Conservation (phyloP, 129 eudicot species). For the Mikania micrantha region DNA sequence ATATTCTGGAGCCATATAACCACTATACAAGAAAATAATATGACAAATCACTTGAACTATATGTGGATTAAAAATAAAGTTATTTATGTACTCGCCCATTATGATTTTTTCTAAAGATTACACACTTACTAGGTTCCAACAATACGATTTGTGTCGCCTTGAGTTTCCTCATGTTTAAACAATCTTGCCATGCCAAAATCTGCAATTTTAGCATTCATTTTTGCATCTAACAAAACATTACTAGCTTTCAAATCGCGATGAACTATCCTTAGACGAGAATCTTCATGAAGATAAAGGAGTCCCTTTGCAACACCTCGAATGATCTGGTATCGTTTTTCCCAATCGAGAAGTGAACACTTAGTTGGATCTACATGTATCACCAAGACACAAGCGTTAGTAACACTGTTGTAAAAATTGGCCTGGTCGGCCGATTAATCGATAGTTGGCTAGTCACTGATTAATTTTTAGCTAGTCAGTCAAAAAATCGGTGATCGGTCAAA, state of each 20-base stretch:
- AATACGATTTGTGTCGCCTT: not conserved
- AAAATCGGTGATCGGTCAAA: too few species aligned
- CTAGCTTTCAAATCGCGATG: not conserved
- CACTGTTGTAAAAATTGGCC: too few species aligned
- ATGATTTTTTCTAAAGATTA: not conserved
- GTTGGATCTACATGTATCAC: not conserved
- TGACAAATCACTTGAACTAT: not conserved
- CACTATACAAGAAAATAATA: not conserved
- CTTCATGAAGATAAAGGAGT: not conserved
- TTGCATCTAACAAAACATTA: not conserved
- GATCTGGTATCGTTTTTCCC: not conserved
- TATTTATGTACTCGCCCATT: not conserved
- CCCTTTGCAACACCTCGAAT: not conserved
- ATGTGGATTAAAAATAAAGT: not conserved
- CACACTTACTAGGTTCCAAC: not conserved
- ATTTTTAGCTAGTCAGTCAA: too few species aligned
- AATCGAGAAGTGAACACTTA: not conserved
- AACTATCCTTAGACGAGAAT: not conserved
- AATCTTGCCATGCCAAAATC: not conserved
- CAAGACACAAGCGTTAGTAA: not conserved
- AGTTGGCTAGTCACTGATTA: too few species aligned
- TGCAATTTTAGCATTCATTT: not conserved
- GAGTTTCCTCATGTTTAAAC: not conserved
- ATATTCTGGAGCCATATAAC: not conserved
- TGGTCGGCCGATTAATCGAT: too few species aligned